A percentile compares a stretch with the other conserved stretches of the same genome.
Evolutionary conservation across 1,284 basidiomycete species (phyloP).

Genomic region (Phellinidium pouzarii): DNA sequence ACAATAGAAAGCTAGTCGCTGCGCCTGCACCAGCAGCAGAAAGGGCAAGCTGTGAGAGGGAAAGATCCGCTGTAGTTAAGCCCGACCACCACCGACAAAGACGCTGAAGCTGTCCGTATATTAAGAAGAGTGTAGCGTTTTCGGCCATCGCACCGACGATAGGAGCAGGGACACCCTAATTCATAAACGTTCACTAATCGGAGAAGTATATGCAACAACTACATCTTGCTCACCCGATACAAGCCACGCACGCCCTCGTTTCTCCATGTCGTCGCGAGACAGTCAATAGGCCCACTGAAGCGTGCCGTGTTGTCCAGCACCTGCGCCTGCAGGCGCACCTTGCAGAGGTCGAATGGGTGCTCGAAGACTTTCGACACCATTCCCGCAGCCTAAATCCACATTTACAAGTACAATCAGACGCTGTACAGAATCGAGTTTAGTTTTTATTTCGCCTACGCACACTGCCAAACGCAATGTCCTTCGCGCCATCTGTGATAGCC

Average conservation of each 20-base stretch:
- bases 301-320: constrained; percentile 65
- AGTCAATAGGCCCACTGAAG: constrained; percentile 77
- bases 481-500: constrained; percentile 15
- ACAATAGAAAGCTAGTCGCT: constrained; percentile 78
- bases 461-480: constrained; percentile 22
- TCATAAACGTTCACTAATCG: background rate
- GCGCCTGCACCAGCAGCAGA: constrained; percentile 81
- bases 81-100: constrained; percentile 42
- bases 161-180: constrained; percentile 81
- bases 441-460: constrained; percentile 6
- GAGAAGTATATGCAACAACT: background rate
- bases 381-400: constrained; percentile 52
- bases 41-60: constrained; percentile 60
- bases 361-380: constrained; percentile 80
- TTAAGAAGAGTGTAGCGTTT: constrained; percentile 83
- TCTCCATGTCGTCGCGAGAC: constrained; percentile 69
- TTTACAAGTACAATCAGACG: background rate
- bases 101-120: constrained; percentile 80
- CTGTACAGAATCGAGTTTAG: no score
- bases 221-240: constrained; percentile 58
- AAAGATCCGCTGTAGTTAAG: constrained; percentile 35
- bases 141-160: constrained; percentile 88
- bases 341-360: constrained; percentile 81
- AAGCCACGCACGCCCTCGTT: constrained; percentile 75
- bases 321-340: constrained; percentile 80